Base-by-base conservation (phyloP, 2,329 filamentous ascomycete species). In the Hypoxylon sp. region DNA sequence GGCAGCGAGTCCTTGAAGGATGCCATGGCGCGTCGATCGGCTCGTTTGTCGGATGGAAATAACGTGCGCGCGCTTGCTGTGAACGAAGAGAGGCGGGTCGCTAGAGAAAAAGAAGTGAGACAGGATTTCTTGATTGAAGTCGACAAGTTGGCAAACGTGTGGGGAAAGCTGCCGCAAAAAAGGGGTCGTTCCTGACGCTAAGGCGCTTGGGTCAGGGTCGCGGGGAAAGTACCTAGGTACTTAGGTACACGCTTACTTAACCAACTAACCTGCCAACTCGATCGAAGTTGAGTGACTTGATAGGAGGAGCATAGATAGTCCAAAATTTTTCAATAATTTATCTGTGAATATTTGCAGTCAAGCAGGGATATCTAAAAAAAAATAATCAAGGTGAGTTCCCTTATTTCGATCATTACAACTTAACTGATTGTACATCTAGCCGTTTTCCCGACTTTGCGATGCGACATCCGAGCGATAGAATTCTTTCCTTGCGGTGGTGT, bases 1-100 rank as follows among this genome's bases (percentile, higher is more conserved):
- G 83, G 82, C 5, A 83, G 77, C 24, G 70, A 60, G 50, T 66
- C 65, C 31, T 61, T 60, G 60, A 68, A 58, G n/a, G 50, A 48
- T 20, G 49, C 35, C 57, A 55, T 58, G 6, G 2, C 21, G 26
- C 15, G 7, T 40, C n/a, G 35, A 31, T 27, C 15, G 26, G 10
- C 15, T 21, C 4, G 38, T 10, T 29, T 5, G n/a, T 3, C 26
- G 15, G 15, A n/a, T 18, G 3, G 13, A 26, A 41, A 10, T n/a
- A 24, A 15, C 11, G 18, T 8, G 35, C 11, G 40, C 20, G 5
- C 17, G 37, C 50, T 18, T 21, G 20, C 37, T n/a, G 10, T 10
- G 8, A 24, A 5, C 17, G 13, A 15, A 2, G 23, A 46, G 46
- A 46, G 4, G 20, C 24, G 38, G 15, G 20, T 37, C 13, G 15